Evolutionary conservation across 306 rosid species (phyloP), one percentile per base, ranked within the genome.

Genomic region (Quercus aquifolioides): DNA sequence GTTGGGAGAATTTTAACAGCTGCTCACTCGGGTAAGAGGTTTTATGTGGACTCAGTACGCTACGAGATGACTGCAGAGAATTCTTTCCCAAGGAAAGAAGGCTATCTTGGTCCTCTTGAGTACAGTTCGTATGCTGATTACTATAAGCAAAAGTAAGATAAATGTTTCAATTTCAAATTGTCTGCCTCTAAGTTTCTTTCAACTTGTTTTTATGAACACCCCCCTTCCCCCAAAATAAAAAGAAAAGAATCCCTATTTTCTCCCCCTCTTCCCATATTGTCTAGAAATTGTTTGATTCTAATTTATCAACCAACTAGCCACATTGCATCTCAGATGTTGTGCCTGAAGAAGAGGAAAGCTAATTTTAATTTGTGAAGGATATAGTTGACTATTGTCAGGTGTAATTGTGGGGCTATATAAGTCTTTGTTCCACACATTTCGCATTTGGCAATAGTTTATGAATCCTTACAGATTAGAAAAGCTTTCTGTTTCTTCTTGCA

Each of bases 11-110:
- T 95, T 75, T 92, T 95, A 78, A 95, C 99, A 57, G 98, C 99
- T 84, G 99, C 98, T 81, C 99, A 95, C 84, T 95, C 99, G 0
- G 99, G 99, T 79, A 95, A 95, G 90, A 89, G 99, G 88, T 95
- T 95, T 88, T 93, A 90, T 76, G 99, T 95, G 80, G 99, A 95
- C 85, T 95, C 98, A 58, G 88, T 95, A 83, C 88, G 96, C 85
- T 79, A 82, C 58, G 97, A 91, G 73, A 95, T 91, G 98, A 88
- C 97, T 38, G 99, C 99, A 20, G 97, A 91, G 72, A 93, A 93
- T 80, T 93, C 98, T 71, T 95, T 95, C 86, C 99, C 99, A 1
- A 88, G 97, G 86, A 95, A 95, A 85, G 99, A 95, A 88, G 98
- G 97, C 73, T 95, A 95, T 85, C 99, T 95, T 74, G 99, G 99